Conservation (phyloP, 306 rosid species). For the Prunus kanzakura region DNA sequence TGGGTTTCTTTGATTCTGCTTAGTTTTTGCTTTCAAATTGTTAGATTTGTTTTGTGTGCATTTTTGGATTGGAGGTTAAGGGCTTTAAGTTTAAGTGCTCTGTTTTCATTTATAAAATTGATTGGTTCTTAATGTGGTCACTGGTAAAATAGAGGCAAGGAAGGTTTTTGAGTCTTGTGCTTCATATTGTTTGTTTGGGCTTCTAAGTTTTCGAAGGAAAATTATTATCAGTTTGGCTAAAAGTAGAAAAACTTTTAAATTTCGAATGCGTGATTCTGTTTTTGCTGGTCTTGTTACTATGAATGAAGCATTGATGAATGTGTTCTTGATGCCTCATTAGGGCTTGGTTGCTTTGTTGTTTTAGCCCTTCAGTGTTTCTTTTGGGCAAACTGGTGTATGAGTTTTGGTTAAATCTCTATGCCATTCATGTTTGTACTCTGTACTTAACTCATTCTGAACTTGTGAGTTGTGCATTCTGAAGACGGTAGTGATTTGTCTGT, state of each 20-base stretch:
- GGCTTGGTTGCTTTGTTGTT: neutral
- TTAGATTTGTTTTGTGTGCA: neutral
- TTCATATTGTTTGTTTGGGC: neutral
- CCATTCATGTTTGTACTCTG: neutral
- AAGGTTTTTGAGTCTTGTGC: neutral
- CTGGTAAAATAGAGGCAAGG: neutral
- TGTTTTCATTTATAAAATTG: neutral
- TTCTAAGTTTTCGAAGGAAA: neutral
- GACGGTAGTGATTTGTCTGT: neutral
- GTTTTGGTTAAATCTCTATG: constrained; percentile 4
- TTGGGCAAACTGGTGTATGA: neutral
- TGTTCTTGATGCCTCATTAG: neutral
- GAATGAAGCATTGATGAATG: neutral
- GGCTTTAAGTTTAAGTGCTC: neutral
- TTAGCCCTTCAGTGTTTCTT: neutral
- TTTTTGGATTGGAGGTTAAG: neutral
- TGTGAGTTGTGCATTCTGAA: constrained; percentile 17
- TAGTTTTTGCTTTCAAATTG: neutral
- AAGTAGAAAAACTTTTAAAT: neutral
- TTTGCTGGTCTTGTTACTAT: no score
- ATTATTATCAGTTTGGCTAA: no score
- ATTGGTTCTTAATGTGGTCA: neutral
- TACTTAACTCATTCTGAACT: neutral
- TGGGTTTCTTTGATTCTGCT: neutral
- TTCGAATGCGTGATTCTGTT: no score